Conservation (phyloP, 495 filamentous ascomycete species). For the Mycothermus thermophilus region DNA sequence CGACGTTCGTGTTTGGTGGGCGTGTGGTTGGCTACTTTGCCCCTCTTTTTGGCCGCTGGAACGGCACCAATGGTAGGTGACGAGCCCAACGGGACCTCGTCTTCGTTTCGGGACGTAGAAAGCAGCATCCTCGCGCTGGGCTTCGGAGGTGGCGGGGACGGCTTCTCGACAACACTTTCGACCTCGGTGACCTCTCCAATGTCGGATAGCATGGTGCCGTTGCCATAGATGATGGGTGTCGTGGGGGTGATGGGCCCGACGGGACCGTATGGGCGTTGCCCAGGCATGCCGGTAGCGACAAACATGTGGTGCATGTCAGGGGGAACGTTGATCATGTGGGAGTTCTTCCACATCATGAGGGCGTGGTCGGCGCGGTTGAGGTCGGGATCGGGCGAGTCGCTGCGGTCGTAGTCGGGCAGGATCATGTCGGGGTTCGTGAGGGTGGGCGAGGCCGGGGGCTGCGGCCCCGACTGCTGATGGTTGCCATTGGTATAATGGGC, state of each 20-base stretch:
- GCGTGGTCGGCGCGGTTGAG: conserved; percentile 20
- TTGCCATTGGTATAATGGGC: conserved; percentile 18
- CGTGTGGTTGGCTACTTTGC: no score
- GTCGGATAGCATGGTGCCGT: conserved; percentile 53
- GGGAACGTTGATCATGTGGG: conserved; percentile 17
- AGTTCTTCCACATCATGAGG: conserved; percentile 34
- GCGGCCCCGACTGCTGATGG: conserved; percentile 20
- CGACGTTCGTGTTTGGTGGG: conserved; percentile 32
- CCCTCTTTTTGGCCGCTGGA: conserved; percentile 24
- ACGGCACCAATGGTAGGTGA: conserved; percentile 23
- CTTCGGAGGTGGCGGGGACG: conserved; percentile 1
- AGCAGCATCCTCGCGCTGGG: conserved; percentile 12
- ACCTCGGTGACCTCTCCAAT: conserved; percentile 58
- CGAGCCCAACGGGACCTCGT: conserved; percentile 18
- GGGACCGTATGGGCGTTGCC: conserved; percentile 25
- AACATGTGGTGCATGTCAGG: conserved; percentile 23
- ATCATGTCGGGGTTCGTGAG: conserved; percentile 94
- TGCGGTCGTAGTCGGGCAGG: conserved; percentile 50
- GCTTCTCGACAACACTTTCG: conserved; percentile 30
- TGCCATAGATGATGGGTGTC: conserved; percentile 46
- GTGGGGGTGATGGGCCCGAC: conserved; percentile 40
- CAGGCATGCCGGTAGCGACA: conserved; percentile 12
- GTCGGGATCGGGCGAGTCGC: conserved; percentile 30
- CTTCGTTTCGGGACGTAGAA: conserved; percentile 10
- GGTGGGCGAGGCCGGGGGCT: conserved; percentile 55